Evolutionary conservation across 805 yeast genomes (phyloP), one percentile per base, ranked within the genome.

Genomic region (Groenewaldozyma tartarivorans): DNA sequence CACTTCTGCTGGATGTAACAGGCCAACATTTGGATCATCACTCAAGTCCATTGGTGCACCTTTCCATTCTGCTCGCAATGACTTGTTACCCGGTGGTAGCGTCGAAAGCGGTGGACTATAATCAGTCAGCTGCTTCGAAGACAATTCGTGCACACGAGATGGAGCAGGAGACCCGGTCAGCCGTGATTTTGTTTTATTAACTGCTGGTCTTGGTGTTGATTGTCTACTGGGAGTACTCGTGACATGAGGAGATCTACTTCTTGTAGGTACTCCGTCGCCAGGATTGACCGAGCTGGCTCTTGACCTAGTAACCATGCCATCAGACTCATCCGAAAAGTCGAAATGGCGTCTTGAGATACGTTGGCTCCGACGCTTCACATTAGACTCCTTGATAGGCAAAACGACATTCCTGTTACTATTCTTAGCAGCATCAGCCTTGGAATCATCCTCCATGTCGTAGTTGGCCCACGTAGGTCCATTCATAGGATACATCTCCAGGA

Each of bases 11-110:
- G 96, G 96, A 61, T 90, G 96, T 49, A 92, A 69, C 52, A 79
- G 72, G 36, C 64, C 64, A 38, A 72, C 61, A 50, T 84, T 71
- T 17, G 95, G 94, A 61, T 92, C 97, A 24, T 62, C 54, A 15
- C 80, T 69, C 42, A 90, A 71, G 60, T 84, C 94, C 96, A 90
- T 87, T 29, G 96, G 94, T 53, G 87, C 94, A 7, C 97, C 98
- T 65, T 88, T 90, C 98, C 98, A 90, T 60, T 90, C 97, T 27
- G 94, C 83, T 56, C 81, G 81, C 51, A 88, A 68, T 49, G 85
- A 77, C 63, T 81, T 78, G n/a, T n/a, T n/a, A 42, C 72, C 65
- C 53, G 75, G 52, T 4, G 95, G 94, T 47, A 88, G 66, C 1
- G 81, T 68, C 2, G 67, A 53, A 11, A 75, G 50, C 16, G 81